phyloP scores from a whole-genome alignment of 2,329 filamentous ascomycete genomes.

The Teratosphaeria viscida region DNA sequence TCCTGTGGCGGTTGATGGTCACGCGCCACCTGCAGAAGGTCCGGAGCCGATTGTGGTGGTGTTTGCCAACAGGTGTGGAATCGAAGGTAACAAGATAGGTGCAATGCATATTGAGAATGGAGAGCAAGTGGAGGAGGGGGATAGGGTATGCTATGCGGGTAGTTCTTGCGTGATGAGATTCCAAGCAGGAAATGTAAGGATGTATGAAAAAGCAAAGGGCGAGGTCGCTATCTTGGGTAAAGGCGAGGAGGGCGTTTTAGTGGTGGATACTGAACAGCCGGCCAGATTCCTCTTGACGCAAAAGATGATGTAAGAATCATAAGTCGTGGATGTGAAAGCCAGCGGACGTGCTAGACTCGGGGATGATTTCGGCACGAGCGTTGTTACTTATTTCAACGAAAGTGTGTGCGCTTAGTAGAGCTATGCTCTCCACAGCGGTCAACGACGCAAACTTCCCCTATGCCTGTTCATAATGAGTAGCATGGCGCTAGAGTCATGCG shows the following conservation, averaged over 20 bases:
- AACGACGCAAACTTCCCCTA: too few relatives aligned
- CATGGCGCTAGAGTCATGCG: not conserved
- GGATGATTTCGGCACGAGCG: too few relatives aligned
- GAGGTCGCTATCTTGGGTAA: conserved; percentile 48
- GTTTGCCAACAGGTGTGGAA: conserved; percentile 60
- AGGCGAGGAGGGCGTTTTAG: conserved; percentile 55
- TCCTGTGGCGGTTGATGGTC: not conserved
- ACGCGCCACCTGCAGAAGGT: not conserved
- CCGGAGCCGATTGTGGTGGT: conserved; percentile 55
- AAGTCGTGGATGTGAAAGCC: not conserved
- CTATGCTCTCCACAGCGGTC: too few relatives aligned
- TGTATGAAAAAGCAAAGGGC: conserved; percentile 45
- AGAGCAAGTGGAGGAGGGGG: conserved; percentile 20
- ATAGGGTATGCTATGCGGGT: conserved; percentile 54
- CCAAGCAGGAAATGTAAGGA: conserved; percentile 51
- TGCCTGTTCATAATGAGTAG: too few relatives aligned
- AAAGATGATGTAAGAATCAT: not conserved
- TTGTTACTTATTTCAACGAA: too few relatives aligned
- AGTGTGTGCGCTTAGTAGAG: too few relatives aligned
- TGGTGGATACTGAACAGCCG: conserved; percentile 51
- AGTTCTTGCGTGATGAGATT: conserved; percentile 63
- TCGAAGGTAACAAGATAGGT: conserved; percentile 34
- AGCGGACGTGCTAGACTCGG: not conserved
- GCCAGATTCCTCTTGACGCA: conserved; percentile 18
- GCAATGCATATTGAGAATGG: conserved; percentile 20